Base-by-base conservation (phyloP, 768 basidiomycete species). In the Leucogyrophana mollusca region DNA sequence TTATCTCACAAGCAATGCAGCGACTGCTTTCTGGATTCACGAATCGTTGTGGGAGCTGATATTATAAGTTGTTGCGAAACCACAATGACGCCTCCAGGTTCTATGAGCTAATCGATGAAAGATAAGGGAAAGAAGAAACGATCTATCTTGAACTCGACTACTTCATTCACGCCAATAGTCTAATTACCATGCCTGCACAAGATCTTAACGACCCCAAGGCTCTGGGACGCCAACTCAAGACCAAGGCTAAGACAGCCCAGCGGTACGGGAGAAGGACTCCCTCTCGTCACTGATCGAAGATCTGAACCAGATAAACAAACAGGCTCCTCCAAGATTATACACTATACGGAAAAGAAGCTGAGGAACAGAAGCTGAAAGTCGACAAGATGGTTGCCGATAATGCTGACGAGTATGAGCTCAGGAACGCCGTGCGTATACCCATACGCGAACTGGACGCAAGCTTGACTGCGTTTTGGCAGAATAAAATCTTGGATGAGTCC, bases 381-480 rank as follows among this genome's bases (percentile, higher is more conserved):
- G 80, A 83, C 53, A 80, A 80, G 62, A 67, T 86, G 57, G 64
- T 78, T 47, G 77, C 75, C 9, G 77, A 80, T 41, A 77, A 67
- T 40, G 78, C 77, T 34, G 85, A 90, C 53, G 82, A 81, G 34
- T 91, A 87, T 87, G 82, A 88, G 45, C 69, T 86, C 60, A 87
- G 80, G 65, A 90, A 83, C 65, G 79, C 75, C 58, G 89, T 88
- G 61, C 54, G 84, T 70, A 39, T 53, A 41, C 34, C 38, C 62
- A 43, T 46, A 23, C 16, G n/a, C 9, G 16, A 11, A 23, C 14
- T 8, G 22, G 20, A 37, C 6, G 16, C 41, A 47, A 27, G 39
- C 45, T 40, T 46, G 18, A 46, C 41, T 18, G n/a, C 24, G 9
- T 21, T 27, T 41, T 30, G 33, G 43, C 57, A 91, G 89, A 73